A percentile compares a stretch with the other conserved stretches of the same genome.
phyloP scores from a whole-genome alignment of 805 yeast genomes.

The Ogataea paraovalis region DNA sequence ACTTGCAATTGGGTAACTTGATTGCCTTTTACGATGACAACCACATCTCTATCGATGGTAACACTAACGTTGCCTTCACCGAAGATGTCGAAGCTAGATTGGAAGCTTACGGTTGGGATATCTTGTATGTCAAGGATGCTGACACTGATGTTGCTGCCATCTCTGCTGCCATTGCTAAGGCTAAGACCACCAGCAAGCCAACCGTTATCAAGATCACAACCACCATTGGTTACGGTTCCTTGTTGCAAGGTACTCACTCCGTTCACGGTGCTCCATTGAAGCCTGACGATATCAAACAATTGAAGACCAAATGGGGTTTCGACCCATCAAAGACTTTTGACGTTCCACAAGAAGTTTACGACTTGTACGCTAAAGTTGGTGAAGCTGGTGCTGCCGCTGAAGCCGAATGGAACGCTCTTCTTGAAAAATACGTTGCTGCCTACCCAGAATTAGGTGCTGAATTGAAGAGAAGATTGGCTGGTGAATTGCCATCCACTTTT shows the following conservation, averaged over 20 bases:
- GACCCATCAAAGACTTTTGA: conserved; percentile 76
- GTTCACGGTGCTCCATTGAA: conserved; percentile 97
- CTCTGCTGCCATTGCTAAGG: conserved; percentile 67
- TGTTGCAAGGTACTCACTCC: conserved; percentile 76
- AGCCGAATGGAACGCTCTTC: conserved; percentile 67
- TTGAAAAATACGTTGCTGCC: conserved; percentile 57
- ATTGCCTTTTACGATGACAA: conserved; percentile 96
- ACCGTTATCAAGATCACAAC: conserved; percentile 84
- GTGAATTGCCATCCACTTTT: conserved; percentile 83
- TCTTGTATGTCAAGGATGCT: conserved; percentile 72
- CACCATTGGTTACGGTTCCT: conserved; percentile 92
- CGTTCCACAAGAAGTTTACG: conserved; percentile 81
- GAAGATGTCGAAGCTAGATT: conserved; percentile 85
- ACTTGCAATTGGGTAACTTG: conserved; percentile 86
- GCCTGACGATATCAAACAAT: conserved; percentile 84
- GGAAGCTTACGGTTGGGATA: conserved; percentile 94
- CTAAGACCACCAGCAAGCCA: conserved; percentile 83
- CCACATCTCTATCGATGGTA: conserved; percentile 95
- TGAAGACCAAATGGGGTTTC: conserved; percentile 82
- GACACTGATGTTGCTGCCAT: conserved; percentile 73
- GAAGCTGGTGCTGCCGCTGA: conserved; percentile 64
- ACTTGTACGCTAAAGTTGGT: conserved; percentile 55
- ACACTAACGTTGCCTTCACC: conserved; percentile 83
- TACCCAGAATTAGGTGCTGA: conserved; percentile 80
- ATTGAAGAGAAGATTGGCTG: conserved; percentile 69